Evolutionary conservation across 306 rosid genomes (phyloP), one percentile per base, ranked within the genome.

Genomic region (Trifolium subterraneum): DNA sequence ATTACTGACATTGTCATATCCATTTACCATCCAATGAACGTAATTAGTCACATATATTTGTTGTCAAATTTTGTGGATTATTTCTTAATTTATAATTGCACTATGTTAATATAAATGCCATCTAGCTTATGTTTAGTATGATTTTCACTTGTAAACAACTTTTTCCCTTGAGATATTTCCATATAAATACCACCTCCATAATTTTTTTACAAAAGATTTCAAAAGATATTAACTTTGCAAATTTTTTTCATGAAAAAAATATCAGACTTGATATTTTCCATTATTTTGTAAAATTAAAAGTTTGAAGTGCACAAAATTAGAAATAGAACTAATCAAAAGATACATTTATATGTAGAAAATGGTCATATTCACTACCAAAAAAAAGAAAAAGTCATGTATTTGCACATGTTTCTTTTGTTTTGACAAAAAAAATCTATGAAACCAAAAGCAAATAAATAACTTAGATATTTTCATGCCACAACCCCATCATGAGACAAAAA

Each of bases 401-500:
- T 35, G 48, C 48, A 62, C 7, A 63, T 35, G n/a, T n/a, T n/a
- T n/a, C 2, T 22, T 22, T 22, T 22, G 1, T 15, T 36, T 63
- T 63, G 47, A 16, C n/a, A 35, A 36, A 62, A 3, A 29, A 60
- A 63, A 33, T 2, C 5, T 29, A 61, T 9, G 12, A 35, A 62
- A 35, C 27, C 47, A 23, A 67, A 67, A 44, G 35, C 55, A 67
- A 67, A 29, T 44, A 15, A 23, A 67, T 22, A 25, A 65, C 13
- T 2, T 1, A 23, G 58, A 68, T 15, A 15, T 52, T 70, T 70
- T 36, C 19, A 35, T 23, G 10, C 31, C 31, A 15, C 74, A 13
- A 14, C 8, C 25, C 25, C 25, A 19, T 18, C 71, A 68, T 42
- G 16, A n/a, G 31, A 68, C 27, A 13, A 69, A 69, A 69, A 69